Percentiles rank a stretch among this genome's conserved stretches.
Conservation (phyloP, 2,329 filamentous ascomycete species). For the Uncinocarpus reesii region DNA sequence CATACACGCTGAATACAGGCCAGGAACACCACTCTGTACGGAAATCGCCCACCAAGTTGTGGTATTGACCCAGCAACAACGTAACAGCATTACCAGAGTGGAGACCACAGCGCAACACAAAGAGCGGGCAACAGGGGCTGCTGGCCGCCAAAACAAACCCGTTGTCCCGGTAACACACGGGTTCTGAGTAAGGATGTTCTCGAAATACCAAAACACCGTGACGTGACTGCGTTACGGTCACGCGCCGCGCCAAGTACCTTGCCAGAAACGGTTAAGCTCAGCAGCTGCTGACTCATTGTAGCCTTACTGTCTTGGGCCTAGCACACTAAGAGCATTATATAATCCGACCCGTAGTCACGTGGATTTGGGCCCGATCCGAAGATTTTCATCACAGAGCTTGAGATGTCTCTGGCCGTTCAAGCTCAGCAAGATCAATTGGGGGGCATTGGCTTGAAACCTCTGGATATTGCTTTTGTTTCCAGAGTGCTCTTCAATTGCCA, state of each 20-base stretch:
- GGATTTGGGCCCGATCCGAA: neutral
- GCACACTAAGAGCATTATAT: neutral
- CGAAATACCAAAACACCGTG: slow-evolving; percentile 12
- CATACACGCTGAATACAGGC: slow-evolving; percentile 6
- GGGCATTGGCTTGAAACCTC: neutral
- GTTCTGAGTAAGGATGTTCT: slow-evolving; percentile 2
- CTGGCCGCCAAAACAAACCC: slow-evolving; percentile 11
- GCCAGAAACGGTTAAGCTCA: neutral
- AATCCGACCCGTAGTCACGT: neutral
- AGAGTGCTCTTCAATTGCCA: neutral
- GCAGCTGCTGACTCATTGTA: neutral
- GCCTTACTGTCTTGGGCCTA: slow-evolving; percentile 3
- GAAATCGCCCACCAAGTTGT: neutral
- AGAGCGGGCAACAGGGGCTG: slow-evolving; percentile 1
- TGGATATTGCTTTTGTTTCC: neutral
- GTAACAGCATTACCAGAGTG: slow-evolving; percentile 11
- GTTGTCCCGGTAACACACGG: slow-evolving; percentile 13
- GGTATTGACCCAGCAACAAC: slow-evolving; percentile 12
- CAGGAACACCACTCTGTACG: slow-evolving; percentile 6
- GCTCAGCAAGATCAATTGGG: slow-evolving; percentile 2
- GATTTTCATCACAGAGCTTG: slow-evolving; percentile 3
- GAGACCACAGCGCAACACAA: neutral
- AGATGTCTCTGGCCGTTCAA: neutral
- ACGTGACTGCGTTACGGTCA: slow-evolving; percentile 9
- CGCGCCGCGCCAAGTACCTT: slow-evolving; percentile 5